Conservation (phyloP, 139 green algal species). For the Edaphochlamys debaryana region DNA sequence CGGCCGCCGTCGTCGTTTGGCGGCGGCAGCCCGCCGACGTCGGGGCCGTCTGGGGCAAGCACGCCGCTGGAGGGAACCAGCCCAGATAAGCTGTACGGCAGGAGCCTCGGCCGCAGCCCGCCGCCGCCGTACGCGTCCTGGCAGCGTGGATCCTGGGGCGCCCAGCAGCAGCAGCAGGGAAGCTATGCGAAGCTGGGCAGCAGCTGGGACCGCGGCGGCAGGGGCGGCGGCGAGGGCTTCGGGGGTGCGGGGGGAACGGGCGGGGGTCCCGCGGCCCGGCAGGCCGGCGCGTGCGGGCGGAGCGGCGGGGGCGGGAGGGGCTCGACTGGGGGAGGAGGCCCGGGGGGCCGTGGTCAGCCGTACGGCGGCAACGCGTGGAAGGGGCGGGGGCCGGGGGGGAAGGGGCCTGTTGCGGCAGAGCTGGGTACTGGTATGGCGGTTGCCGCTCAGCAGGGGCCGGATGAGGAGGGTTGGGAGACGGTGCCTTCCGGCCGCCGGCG, state of each 20-base stretch:
- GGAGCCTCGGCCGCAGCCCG: background rate
- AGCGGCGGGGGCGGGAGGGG: too few species aligned
- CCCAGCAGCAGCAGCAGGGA: background rate
- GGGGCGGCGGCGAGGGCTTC: too few species aligned
- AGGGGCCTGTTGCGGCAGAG: too few species aligned
- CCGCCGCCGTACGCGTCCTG: background rate
- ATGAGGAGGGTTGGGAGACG: slow-evolving; percentile 8
- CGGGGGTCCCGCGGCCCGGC: too few species aligned
- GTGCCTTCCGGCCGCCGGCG: too few species aligned
- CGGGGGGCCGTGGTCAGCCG: too few species aligned
- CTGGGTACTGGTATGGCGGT: too few species aligned
- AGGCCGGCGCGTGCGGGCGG: too few species aligned
- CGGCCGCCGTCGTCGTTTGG: background rate
- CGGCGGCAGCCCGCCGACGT: background rate
- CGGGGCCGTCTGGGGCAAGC: background rate
- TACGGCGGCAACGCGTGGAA: too few species aligned
- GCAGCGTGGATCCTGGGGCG: background rate
- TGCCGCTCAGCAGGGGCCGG: background rate
- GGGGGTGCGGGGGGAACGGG: too few species aligned
- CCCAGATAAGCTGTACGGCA: background rate
- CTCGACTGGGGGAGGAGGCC: too few species aligned
- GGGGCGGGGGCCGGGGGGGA: too few species aligned
- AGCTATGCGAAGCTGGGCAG: background rate
- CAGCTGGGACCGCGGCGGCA: background rate
- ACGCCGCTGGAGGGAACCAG: background rate